Evolutionary conservation across 2,329 filamentous ascomycete species (phyloP), one percentile per base, ranked within the genome.

Genomic region (Lachnellula suecica): DNA sequence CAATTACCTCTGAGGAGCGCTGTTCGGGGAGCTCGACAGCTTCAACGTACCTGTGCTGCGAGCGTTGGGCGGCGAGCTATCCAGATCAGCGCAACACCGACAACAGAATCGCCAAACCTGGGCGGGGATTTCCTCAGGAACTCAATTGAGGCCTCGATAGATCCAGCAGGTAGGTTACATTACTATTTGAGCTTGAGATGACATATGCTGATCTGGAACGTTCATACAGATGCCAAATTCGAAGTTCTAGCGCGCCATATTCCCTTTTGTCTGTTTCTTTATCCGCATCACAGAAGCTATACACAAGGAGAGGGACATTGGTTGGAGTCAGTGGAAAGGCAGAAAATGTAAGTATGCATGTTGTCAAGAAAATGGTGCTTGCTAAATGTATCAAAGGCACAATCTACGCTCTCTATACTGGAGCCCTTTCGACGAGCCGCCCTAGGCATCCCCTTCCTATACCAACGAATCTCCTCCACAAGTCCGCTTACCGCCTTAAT

Each of bases 181-280:
- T 29, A 44, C 29, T 15, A n/a, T 45, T 24, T 17, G 37, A 43
- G 2, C 13, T 20, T n/a, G 2, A 20, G n/a, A 13, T 3, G 13
- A 19, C 6, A 7, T 22, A 19, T 51, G 34, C 59, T 57, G 27
- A 59, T 38, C 17, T 2, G 10, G 8, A 17, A n/a, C 15, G n/a
- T n/a, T n/a, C 19, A 25, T 23, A 42, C 42, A 97, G 94, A 97
- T 81, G 94, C 94, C 49, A 85, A 86, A 52, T 99, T 99, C 71
- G 91, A 97, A 72, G 91, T 97, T 44, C 77, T 99, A 59, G 94
- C 57, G 83, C 89, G 22, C 91, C 93, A 1, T 94, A 94, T 72
- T 97, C 94, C 50, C 84, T 99, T 59, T 85, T 99, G 62, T 97
- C 93, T 20, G 92, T 96, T 59, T 90, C 88, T 7, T 82, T 99